A percentile compares a stretch with the other conserved stretches of the same genome.
These are phyloP conservation scores for Balansia obtecta DNA, from an alignment of 2,329 filamentous ascomycete species.

Conservation along the genomic window DNA sequence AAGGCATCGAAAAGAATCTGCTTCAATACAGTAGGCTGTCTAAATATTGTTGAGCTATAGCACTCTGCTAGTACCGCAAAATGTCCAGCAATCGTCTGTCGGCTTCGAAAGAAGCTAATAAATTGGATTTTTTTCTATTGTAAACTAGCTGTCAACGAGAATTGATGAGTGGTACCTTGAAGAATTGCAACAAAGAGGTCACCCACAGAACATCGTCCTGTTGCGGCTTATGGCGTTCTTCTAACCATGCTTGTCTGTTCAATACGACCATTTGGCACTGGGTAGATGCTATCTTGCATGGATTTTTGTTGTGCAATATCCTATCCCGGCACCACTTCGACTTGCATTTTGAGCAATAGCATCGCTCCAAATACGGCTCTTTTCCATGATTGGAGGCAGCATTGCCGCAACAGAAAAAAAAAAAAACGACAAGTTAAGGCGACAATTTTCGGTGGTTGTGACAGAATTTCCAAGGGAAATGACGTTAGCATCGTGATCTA, in stretches of 20 bases:
- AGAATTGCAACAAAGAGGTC: conserved; percentile 14
- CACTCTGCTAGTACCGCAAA: conserved; percentile 14
- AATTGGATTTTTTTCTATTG: too few species aligned
- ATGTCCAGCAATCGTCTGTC: conserved; percentile 13
- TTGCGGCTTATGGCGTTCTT: background rate
- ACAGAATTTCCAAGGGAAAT: conserved; percentile 11
- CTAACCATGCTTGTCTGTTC: conserved; percentile 7
- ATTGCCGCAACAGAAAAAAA: conserved; percentile 4
- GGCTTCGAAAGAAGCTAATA: conserved; percentile 15
- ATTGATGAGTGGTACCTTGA: conserved; percentile 11
- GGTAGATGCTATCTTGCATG: conserved; percentile 6
- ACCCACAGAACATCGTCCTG: conserved; percentile 13
- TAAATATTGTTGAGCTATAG: conserved; percentile 7
- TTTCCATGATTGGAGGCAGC: conserved; percentile 11
- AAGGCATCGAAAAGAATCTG: conserved; percentile 12
- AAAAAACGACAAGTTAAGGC: too few species aligned
- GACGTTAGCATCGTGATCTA: background rate
- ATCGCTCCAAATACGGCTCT: conserved; percentile 9
- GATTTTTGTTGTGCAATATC: background rate
- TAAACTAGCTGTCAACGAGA: too few species aligned
- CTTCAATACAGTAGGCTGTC: background rate
- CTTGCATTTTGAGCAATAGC: conserved; percentile 14
- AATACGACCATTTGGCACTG: conserved; percentile 12
- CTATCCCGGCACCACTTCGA: conserved; percentile 3
- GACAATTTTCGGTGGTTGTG: conserved; percentile 8